These are phyloP conservation scores for Macrotyloma uniflorum DNA, from an alignment of 306 rosid species.

Conservation along the genomic window DNA sequence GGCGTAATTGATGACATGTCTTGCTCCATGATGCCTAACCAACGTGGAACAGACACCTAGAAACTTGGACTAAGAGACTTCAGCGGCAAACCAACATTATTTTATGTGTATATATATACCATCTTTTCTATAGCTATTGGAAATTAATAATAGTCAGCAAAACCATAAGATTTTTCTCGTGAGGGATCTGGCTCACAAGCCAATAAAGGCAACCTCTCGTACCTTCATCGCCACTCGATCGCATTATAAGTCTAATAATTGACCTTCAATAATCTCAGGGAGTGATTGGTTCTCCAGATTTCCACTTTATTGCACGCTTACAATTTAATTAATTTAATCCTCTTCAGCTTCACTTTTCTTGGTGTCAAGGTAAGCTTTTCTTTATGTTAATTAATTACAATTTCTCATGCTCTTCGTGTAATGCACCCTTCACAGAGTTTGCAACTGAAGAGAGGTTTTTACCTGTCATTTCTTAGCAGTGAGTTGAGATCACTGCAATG, in stretches of 20 bases:
- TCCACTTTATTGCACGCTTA: conserved; percentile 3
- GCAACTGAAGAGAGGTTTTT: conserved; percentile 14
- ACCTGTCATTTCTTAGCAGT: conserved; percentile 30
- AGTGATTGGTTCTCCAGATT: conserved; percentile 8
- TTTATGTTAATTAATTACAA: conserved; percentile 3
- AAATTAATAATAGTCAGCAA: not conserved
- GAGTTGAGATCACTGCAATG: conserved; percentile 52
- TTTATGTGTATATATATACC: not conserved
- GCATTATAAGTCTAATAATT: conserved; percentile 29
- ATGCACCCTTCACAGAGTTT: conserved; percentile 34
- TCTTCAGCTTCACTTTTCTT: not conserved
- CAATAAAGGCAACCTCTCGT: conserved; percentile 40
- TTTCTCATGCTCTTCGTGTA: conserved; percentile 39
- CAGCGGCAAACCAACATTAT: not conserved
- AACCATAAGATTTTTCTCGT: conserved; percentile 51
- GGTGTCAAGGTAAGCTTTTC: conserved; percentile 5
- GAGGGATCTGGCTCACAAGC: conserved; percentile 41
- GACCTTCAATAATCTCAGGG: not conserved
- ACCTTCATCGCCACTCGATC: conserved; percentile 49
- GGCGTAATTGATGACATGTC: conserved; percentile 37
- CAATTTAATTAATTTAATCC: not conserved
- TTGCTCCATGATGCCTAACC: conserved; percentile 21
- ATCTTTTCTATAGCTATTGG: not conserved
- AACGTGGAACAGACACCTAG: conserved; percentile 28
- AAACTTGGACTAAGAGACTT: conserved; percentile 37